These are phyloP conservation scores for Rosa hybrid DNA, from an alignment of 331 rosid genomes.

Conservation along the genomic window DNA sequence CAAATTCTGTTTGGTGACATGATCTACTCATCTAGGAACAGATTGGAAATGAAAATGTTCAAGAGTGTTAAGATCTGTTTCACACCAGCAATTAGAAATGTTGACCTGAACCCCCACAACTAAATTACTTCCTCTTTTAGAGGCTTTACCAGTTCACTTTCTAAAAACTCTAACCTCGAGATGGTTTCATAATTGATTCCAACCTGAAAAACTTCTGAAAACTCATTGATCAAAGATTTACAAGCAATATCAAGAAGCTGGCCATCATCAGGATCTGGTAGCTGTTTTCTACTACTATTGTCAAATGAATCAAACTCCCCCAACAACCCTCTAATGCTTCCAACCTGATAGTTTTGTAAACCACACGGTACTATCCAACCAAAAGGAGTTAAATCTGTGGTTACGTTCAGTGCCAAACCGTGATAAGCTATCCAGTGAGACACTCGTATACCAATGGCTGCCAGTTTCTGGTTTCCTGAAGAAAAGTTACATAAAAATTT, in stretches of 20 bases:
- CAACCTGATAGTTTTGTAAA: conserved; percentile 54
- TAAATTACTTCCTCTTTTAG: neutral
- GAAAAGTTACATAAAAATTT: neutral
- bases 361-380: conserved; percentile 70
- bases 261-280: conserved; percentile 29
- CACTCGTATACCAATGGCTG: conserved; percentile 76
- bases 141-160: conserved; percentile 8
- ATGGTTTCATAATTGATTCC: conserved; percentile 38
- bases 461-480: conserved; percentile 77
- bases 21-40: neutral
- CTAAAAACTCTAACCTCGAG: conserved; percentile 23
- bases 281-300: conserved; percentile 14
- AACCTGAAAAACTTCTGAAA: conserved; percentile 58
- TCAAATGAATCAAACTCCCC: conserved; percentile 27
- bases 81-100: neutral
- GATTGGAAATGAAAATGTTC: neutral
- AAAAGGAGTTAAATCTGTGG: conserved; percentile 65
- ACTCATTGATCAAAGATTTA: conserved; percentile 57
- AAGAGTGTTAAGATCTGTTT: neutral
- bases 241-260: conserved; percentile 48
- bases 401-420: conserved; percentile 74
- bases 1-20: neutral
- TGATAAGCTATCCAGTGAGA: conserved; percentile 70
- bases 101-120: neutral
- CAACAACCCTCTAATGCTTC: conserved; percentile 58